phyloP scores from a whole-genome alignment of 2,329 filamentous ascomycete species.

The Pyricularia pennisetigena region DNA sequence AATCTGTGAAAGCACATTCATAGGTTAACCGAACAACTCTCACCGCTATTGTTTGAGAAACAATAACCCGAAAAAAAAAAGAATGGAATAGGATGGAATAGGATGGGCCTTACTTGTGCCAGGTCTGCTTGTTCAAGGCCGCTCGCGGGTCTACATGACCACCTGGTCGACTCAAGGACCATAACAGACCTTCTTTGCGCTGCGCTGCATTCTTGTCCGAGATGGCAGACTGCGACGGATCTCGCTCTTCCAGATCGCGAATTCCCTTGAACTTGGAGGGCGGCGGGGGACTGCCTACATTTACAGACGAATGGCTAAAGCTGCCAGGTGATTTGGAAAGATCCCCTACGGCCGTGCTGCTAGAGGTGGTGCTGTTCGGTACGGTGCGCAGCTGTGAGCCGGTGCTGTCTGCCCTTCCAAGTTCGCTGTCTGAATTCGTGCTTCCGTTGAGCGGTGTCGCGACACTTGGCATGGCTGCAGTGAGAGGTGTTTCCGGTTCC shows the following conservation, averaged over 20 bases:
- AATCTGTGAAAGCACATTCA: conserved; percentile 46
- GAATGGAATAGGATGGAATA: too few species aligned
- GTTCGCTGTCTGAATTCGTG: conserved; percentile 54
- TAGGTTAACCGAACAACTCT: neutral
- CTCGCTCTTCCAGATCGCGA: conserved; percentile 81
- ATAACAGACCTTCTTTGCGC: conserved; percentile 87
- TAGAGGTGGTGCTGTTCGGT: conserved; percentile 31
- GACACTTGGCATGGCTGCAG: conserved; percentile 24
- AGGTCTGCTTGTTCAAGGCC: conserved; percentile 91
- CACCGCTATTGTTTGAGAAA: neutral
- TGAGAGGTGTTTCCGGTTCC: conserved; percentile 61
- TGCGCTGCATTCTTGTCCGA: conserved; percentile 55
- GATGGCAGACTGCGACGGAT: conserved; percentile 39
- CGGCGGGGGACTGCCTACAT: conserved; percentile 39
- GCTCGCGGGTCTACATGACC: conserved; percentile 85
- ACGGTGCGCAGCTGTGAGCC: conserved; percentile 54
- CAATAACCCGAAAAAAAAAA: too few species aligned
- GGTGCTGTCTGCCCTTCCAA: conserved; percentile 65
- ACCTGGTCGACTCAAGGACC: conserved; percentile 86
- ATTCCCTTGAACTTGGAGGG: conserved; percentile 75
- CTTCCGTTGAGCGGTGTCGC: conserved; percentile 30
- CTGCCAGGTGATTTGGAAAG: conserved; percentile 49
- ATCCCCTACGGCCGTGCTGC: conserved; percentile 26
- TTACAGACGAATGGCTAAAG: conserved; percentile 26
- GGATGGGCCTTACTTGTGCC: conserved; percentile 74